Evolutionary conservation across 2,329 filamentous ascomycete species (phyloP).

Genomic region (Davidsoniella virescens): DNA sequence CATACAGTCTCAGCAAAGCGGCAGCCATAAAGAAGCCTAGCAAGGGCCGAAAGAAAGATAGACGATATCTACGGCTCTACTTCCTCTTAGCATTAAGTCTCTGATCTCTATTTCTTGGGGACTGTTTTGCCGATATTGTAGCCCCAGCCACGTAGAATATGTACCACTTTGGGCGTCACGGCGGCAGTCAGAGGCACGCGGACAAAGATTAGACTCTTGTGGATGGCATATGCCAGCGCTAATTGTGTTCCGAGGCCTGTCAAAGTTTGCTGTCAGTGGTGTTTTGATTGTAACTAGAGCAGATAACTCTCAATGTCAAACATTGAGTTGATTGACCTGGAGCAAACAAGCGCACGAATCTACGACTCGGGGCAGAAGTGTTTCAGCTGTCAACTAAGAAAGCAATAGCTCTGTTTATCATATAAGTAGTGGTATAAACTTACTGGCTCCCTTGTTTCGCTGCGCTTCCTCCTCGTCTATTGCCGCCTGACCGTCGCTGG

Average conservation of each 20-base stretch:
- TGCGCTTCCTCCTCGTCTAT: slow-evolving; percentile 21
- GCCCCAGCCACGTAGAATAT: slow-evolving; percentile 70
- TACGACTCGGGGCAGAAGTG: not conserved
- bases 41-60: too few relatives aligned
- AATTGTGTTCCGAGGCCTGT: slow-evolving; percentile 61
- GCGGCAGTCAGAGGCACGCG: slow-evolving; percentile 86
- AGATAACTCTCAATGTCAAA: not conserved
- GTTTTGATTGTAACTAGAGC: not conserved
- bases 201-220: slow-evolving; percentile 95
- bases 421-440: slow-evolving; percentile 23
- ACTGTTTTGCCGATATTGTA: slow-evolving; percentile 74
- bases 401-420: too few relatives aligned
- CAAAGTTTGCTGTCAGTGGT: too few relatives aligned
- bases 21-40: too few relatives aligned
- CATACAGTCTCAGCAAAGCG: too few relatives aligned
- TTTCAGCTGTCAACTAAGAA: too few relatives aligned
- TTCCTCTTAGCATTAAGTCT: too few relatives aligned
- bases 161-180: slow-evolving; percentile 87
- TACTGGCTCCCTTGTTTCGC: slow-evolving; percentile 44
- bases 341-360: not conserved
- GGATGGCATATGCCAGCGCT: slow-evolving; percentile 85
- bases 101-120: not conserved
- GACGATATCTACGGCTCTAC: too few relatives aligned
- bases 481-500: slow-evolving; percentile 14
- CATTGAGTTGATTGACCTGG: not conserved